Evolutionary conservation across 2,329 filamentous ascomycete species (phyloP).

Genomic region (Alternaria sp.): DNA sequence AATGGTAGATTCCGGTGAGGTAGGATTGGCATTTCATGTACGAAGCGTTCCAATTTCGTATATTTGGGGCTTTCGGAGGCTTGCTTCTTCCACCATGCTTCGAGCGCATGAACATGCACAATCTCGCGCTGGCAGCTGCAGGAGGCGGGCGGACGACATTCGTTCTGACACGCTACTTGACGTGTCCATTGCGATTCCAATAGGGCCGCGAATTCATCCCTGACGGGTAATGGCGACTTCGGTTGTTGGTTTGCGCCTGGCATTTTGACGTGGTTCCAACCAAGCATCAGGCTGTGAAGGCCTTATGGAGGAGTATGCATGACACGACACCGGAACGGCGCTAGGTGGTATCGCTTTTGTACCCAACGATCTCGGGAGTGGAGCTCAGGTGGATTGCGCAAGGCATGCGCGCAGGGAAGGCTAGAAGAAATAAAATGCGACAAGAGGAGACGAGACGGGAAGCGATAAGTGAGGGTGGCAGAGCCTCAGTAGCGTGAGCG

Average conservation of each 20-base stretch:
- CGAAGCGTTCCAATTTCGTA: background rate
- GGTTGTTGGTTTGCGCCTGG: too few species aligned
- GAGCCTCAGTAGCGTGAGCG: background rate
- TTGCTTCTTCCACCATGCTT: constrained; percentile 12
- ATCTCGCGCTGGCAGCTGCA: constrained; percentile 8
- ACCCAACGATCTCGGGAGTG: too few species aligned
- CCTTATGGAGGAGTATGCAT: background rate
- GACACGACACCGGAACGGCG: background rate
- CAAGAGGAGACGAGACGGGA: background rate
- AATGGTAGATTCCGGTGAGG: background rate
- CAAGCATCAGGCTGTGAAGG: constrained; percentile 1
- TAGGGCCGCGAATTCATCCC: background rate
- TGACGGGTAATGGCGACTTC: too few species aligned
- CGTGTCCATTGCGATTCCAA: background rate
- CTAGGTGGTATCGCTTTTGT: too few species aligned
- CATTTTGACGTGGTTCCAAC: constrained; percentile 12
- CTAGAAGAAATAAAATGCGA: too few species aligned
- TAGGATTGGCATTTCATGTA: background rate
- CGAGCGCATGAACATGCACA: constrained; percentile 11
- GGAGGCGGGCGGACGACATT: too few species aligned
- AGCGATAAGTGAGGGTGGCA: background rate
- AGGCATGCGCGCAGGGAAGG: background rate
- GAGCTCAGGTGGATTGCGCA: background rate
- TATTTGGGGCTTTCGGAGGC: background rate
- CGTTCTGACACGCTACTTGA: background rate